Percentiles rank a stretch among this genome's conserved stretches.
These are phyloP conservation scores for Lichtheimia hyalospora DNA, from an alignment of 371 early-diverging fungal genomes.

Conservation along the genomic window DNA sequence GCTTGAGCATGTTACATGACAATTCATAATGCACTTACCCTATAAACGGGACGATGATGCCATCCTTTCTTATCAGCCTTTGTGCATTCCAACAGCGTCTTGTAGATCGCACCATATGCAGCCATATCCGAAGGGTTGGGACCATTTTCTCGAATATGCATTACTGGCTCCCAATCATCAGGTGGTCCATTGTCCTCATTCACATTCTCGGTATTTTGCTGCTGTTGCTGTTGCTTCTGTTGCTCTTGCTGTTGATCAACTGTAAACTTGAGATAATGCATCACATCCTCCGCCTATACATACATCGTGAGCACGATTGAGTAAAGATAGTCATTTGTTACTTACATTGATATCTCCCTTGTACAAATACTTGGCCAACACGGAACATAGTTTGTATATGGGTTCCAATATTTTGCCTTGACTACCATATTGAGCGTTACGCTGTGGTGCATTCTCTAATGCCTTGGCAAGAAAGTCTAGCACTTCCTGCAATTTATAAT, in stretches of 20 bases:
- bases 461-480: conserved; percentile 48
- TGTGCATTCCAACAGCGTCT: conserved; percentile 50
- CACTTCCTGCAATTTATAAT: conserved; percentile 27
- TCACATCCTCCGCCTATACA: conserved; percentile 3
- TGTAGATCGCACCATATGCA: conserved; percentile 46
- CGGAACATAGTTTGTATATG: conserved; percentile 55
- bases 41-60: conserved; percentile 69
- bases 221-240: neutral
- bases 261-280: neutral
- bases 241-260: too few species aligned
- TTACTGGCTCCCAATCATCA: neutral
- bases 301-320: neutral
- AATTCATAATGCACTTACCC: conserved; percentile 36
- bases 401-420: conserved; percentile 64
- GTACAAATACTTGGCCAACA: conserved; percentile 53
- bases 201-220: neutral
- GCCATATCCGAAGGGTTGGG: neutral
- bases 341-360: conserved; percentile 43
- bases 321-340: neutral
- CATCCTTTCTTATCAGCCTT: conserved; percentile 57
- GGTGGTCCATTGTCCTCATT: neutral
- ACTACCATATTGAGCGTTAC: conserved; percentile 44
- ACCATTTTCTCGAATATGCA: neutral
- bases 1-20: neutral
- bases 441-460: conserved; percentile 34